phyloP scores from a whole-genome alignment of 495 filamentous ascomycete species.

The Hypomontagnella submonticulosa region DNA sequence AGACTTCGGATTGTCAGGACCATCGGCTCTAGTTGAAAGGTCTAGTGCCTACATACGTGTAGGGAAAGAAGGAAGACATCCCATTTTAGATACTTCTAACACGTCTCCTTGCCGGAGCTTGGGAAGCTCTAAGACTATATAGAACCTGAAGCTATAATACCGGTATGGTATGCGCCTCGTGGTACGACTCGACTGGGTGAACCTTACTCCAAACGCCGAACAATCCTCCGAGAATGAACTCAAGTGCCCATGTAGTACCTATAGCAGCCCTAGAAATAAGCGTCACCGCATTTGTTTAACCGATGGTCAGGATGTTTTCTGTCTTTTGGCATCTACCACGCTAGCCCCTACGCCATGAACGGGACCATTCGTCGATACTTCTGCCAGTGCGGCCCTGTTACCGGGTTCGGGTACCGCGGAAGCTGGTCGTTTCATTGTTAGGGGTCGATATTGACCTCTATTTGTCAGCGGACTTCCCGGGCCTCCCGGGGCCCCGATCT shows the following conservation, averaged over 20 bases:
- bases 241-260: conserved; percentile 16
- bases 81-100: no score
- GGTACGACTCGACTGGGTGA: conserved; percentile 2
- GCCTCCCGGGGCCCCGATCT: conserved; percentile 77
- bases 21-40: no score
- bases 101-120: no score
- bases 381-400: conserved; percentile 50
- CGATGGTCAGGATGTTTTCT: conserved; percentile 48
- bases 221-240: conserved; percentile 22
- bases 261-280: conserved; percentile 7
- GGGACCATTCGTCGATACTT: conserved; percentile 52
- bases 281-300: not conserved
- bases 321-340: conserved; percentile 55
- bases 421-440: conserved; percentile 65
- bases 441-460: conserved; percentile 68
- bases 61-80: no score
- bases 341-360: conserved; percentile 19
- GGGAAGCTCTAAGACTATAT: not conserved
- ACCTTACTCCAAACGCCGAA: conserved; percentile 40
- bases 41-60: no score
- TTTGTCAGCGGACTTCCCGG: conserved; percentile 67
- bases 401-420: conserved; percentile 36
- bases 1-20: no score
- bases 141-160: not conserved
- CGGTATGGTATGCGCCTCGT: not conserved